Base-by-base conservation (phyloP, 2,329 filamentous ascomycete genomes). In the Beauveria brongniartii region DNA sequence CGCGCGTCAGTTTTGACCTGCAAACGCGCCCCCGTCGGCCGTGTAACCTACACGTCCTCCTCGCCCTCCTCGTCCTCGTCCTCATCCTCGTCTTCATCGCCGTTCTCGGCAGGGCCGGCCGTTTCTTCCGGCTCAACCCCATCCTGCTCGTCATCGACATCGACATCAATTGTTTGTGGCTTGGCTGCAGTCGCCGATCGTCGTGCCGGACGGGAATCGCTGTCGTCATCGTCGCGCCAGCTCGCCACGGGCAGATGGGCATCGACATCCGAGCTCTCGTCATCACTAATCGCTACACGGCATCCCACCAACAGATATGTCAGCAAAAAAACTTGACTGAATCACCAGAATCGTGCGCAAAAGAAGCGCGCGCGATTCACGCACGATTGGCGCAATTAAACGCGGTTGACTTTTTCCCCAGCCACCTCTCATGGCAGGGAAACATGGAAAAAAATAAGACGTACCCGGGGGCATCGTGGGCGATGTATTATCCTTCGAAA, bases 121-220 rank as follows among this genome's bases (percentile, higher is more conserved):
- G 34, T 22, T 2, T 69, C 67, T 1, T 69, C 75, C 50, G 74
- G 78, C 70, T 77, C 75, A 41, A 78, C 79, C 3, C 78, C 83
- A 22, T 70, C 70, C 20, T 75, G 69, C 18, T 73, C 70, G 37
- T 79, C 66, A 41, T 72, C 69, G n/a, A 73, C 70, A 6, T 74
- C 75, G 1, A 70, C 72, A 0, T 72, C 72, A 2, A 70, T 73
- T 5, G 71, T 71, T 0, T 71, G 72, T n/a, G 0, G 71, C 71
- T 3, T 70, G 69, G n/a, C 70, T 69, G 2, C 69, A 64, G 9
- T 62, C 64, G 18, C 70, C 68, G 37, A 12, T 14, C 47, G 56
- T 52, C 63, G 69, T 69, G 12, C 62, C 63, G 12, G 64, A 66
- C 16, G 52, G 16, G 53, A 53, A 47, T 64, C 58, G 50, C 55